phyloP scores from a whole-genome alignment of 1,139 yeast species.

The Pichia sp. region DNA sequence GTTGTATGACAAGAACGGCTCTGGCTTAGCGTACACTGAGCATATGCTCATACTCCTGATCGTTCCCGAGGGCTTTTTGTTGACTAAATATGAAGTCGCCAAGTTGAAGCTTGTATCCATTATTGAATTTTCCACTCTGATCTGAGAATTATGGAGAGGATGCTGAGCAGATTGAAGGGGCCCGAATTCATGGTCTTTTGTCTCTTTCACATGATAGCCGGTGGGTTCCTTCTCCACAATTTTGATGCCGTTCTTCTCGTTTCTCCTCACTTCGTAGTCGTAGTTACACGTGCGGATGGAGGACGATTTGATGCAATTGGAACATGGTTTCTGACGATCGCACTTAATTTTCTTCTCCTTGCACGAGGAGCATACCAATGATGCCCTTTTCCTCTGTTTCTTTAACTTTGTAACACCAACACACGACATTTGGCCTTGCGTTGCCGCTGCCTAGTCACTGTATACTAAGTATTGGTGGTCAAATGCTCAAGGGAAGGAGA shows the following conservation, averaged over 20 bases:
- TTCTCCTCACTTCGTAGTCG: slow-evolving; percentile 1
- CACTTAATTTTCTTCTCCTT: slow-evolving; percentile 17
- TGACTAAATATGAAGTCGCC: neutral
- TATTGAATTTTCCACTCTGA: neutral
- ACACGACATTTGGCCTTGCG: neutral
- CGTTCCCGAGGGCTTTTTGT: slow-evolving; percentile 16
- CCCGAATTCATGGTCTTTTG: neutral
- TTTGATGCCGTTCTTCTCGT: neutral
- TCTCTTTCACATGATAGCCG: neutral
- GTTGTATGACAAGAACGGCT: neutral
- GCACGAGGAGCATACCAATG: slow-evolving; percentile 13
- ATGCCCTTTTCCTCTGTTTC: slow-evolving; percentile 10
- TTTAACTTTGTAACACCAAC: neutral
- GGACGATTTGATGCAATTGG: slow-evolving; percentile 9
- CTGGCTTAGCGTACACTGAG: neutral
- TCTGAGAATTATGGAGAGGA: neutral
- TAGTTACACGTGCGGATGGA: neutral
- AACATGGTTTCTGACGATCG: slow-evolving; percentile 14
- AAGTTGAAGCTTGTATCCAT: neutral
- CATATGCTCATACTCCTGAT: neutral
- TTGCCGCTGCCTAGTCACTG: too few relatives aligned
- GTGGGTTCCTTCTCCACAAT: neutral
- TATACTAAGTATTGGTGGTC: too few relatives aligned
- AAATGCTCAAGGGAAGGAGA: too few relatives aligned
- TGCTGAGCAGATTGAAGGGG: neutral